Evolutionary conservation across 2,329 filamentous ascomycete genomes (phyloP), one percentile per base, ranked within the genome.

Genomic region (Fusarium sp.): DNA sequence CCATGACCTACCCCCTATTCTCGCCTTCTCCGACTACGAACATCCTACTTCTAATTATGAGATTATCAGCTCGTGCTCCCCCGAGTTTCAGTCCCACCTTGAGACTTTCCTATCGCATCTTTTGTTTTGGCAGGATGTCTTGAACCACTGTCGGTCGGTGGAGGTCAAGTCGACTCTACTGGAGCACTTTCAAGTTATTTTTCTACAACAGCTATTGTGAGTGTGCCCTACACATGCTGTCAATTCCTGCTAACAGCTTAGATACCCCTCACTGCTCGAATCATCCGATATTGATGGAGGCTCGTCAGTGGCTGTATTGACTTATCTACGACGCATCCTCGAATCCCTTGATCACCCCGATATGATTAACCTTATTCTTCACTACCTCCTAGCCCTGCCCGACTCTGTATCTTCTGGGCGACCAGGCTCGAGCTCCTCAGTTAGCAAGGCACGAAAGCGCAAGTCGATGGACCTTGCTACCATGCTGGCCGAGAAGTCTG

Each of bases 221-320:
- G 92, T 84, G 20, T 18, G 10, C 18, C 22, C 3, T 16, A 18
- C 6, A 5, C 25, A 22, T 40, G 18, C 0, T 7, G 13, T 4
- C 4, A 10, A 50, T 2, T 1, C 7, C 7, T 29, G 5, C 74
- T 74, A 47, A 79, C 66, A 33, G 4, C 6, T 7, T 76, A 97
- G 94, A 85, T 98, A 99, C 81, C 97, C 97, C 2, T 99, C 97
- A 1, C 87, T 99, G 35, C 88, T 99, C 16, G 96, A 99, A 82
- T 99, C 97, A 11, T 98, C 97, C 1, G 97, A 99, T 84, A 94
- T 97, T 42, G 96, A 98, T 82, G 97, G 96, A 74, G 97, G 97
- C 63, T 99, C 97, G 8, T 98, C 97, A 1, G 95, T 98, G 25
- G 97, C 97, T 5, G 97, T 99, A 14, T 87, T 98, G 72, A 98